Conservation (phyloP, 177 flowering plant genomes). For the Vitis hybrid region DNA sequence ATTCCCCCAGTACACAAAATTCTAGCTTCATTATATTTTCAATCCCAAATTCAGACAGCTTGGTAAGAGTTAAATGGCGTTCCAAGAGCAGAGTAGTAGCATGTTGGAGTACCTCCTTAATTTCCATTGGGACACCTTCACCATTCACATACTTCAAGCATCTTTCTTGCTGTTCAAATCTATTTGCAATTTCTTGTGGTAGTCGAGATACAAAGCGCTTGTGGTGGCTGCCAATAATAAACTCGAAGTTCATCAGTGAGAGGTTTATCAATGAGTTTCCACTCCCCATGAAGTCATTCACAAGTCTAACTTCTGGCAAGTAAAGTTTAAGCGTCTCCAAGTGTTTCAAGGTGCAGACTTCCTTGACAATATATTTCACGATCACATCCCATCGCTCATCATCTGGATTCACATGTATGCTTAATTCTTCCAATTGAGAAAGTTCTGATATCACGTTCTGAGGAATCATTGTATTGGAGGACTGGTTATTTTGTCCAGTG, state of each 20-base stretch:
- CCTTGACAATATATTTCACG: background rate
- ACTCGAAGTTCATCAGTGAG: no score
- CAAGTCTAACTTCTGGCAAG: no score
- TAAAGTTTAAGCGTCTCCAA: no score
- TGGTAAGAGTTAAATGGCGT: background rate
- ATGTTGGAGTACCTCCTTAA: no score
- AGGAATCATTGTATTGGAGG: background rate
- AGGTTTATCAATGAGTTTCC: background rate
- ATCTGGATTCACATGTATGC: slow-evolving; percentile 1
- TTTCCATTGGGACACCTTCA: no score
- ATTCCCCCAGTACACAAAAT: slow-evolving; percentile 2
- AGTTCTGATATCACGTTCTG: background rate
- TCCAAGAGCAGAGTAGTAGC: no score
- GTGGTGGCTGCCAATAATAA: background rate
- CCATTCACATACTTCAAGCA: no score
- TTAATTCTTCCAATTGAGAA: background rate
- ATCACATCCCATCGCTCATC: background rate
- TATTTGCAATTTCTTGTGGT: no score
- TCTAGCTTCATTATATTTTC: no score
- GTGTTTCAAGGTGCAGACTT: background rate
- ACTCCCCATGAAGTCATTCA: background rate
- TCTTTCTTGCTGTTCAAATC: no score
- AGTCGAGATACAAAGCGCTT: background rate
- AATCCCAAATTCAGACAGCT: no score
- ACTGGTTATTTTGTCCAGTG: no score